A percentile compares a stretch with the other conserved stretches of the same genome.
Conservation (phyloP, 768 basidiomycete species). For the Dioszegia crocea region DNA sequence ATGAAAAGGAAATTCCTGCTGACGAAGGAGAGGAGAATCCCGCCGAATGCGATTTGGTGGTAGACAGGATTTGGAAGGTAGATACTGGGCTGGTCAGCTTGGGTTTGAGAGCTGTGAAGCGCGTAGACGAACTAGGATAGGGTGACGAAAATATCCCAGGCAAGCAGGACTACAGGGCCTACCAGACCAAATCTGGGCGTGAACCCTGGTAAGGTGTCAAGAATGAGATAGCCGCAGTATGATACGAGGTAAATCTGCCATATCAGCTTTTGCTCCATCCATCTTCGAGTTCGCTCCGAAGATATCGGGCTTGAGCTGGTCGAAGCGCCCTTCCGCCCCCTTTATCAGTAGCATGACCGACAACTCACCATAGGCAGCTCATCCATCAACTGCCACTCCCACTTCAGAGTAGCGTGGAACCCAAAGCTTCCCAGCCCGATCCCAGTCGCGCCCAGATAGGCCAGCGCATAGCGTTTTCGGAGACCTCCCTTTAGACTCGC, state of each 20-base stretch:
- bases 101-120: neutral
- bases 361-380: constrained; percentile 68
- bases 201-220: constrained; percentile 50
- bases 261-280: constrained; percentile 9
- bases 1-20: constrained; percentile 58
- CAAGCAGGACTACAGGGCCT: constrained; percentile 36
- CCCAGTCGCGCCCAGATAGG: constrained; percentile 57
- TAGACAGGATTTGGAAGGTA: constrained; percentile 70
- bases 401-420: constrained; percentile 73
- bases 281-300: too few relatives aligned
- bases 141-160: constrained; percentile 63
- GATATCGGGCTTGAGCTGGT: too few relatives aligned
- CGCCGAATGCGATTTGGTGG: constrained; percentile 70
- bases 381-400: constrained; percentile 69
- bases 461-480: constrained; percentile 49
- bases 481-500: constrained; percentile 43
- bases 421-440: constrained; percentile 71
- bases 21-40: constrained; percentile 56
- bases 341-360: neutral
- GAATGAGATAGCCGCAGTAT: constrained; percentile 60
- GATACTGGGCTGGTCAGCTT: constrained; percentile 52
- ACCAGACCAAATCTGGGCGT: constrained; percentile 26
- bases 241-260: constrained; percentile 60
- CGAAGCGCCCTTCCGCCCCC: too few relatives aligned
- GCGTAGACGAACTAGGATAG: constrained; percentile 63